phyloP scores from a whole-genome alignment of 306 rosid genomes.

The Rubus parviflorus region DNA sequence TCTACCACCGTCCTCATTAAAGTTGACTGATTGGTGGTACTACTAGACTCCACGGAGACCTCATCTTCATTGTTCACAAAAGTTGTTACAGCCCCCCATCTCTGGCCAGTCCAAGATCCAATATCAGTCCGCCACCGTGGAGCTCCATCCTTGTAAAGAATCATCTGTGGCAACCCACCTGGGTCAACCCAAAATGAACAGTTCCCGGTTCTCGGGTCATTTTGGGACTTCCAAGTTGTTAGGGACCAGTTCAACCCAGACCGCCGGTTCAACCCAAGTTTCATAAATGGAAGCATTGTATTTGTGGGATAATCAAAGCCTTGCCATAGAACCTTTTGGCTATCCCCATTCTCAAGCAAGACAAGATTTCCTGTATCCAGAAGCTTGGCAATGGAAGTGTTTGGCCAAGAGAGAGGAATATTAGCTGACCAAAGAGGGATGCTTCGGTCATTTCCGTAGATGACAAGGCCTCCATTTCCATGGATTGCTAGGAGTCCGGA shows the following conservation, averaged over 20 bases:
- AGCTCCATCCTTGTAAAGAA: slow-evolving; percentile 11
- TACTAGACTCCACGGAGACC: background rate
- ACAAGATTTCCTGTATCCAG: slow-evolving; percentile 26
- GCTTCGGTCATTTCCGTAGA: background rate
- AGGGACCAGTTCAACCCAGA: background rate
- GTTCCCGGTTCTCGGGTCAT: slow-evolving; percentile 43
- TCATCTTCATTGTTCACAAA: background rate
- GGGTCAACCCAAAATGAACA: slow-evolving; percentile 9
- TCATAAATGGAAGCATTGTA: slow-evolving; percentile 28
- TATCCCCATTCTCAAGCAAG: background rate
- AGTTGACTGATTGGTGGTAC: background rate
- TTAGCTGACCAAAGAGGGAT: slow-evolving; percentile 7
- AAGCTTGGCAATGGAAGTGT: slow-evolving; percentile 8
- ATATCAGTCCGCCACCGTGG: background rate
- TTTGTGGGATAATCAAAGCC: slow-evolving; percentile 44
- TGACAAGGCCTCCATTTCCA: slow-evolving; percentile 7
- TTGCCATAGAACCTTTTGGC: slow-evolving; percentile 32
- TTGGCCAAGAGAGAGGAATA: background rate
- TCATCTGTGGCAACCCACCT: slow-evolving; percentile 24
- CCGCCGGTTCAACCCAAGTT: slow-evolving; percentile 3
- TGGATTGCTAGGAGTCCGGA: slow-evolving; percentile 2
- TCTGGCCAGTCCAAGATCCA: slow-evolving; percentile 11
- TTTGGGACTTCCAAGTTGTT: slow-evolving; percentile 27
- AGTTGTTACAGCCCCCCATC: slow-evolving; percentile 26
- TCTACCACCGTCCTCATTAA: background rate